Evolutionary conservation across 768 basidiomycete genomes (phyloP).

Genomic region (Pleurotus giganteus): DNA sequence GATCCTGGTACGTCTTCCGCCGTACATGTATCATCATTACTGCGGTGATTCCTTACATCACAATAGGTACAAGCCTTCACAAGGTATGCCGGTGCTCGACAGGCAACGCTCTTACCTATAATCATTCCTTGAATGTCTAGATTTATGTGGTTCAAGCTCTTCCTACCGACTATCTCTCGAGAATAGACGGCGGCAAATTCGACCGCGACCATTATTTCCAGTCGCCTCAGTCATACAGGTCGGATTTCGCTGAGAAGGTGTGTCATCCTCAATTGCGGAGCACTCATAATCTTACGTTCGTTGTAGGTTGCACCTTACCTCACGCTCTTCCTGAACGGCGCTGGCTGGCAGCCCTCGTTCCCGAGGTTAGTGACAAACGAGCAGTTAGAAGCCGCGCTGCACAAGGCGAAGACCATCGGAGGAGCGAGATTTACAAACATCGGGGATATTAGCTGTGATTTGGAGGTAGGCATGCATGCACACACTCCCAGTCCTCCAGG

Average conservation of each 20-base stretch:
- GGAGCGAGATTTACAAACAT: slow-evolving; percentile 65
- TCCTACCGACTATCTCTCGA: slow-evolving; percentile 67
- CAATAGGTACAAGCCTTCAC: slow-evolving; percentile 50
- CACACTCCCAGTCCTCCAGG: neutral
- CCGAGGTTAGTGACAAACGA: slow-evolving; percentile 76
- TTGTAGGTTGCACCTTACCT: slow-evolving; percentile 81
- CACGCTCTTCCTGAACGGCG: slow-evolving; percentile 82
- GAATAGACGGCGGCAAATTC: slow-evolving; percentile 55
- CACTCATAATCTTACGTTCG: neutral
- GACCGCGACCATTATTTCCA: slow-evolving; percentile 70
- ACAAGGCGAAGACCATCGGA: slow-evolving; percentile 46
- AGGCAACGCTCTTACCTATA: neutral
- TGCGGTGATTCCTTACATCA: slow-evolving; percentile 3
- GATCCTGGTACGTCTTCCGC: slow-evolving; percentile 40
- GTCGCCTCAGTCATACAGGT: slow-evolving; percentile 63
- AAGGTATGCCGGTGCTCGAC: slow-evolving; percentile 40
- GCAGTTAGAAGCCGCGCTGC: slow-evolving; percentile 52
- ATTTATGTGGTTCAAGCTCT: slow-evolving; percentile 75
- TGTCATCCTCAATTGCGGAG: slow-evolving; percentile 5
- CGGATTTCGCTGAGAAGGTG: slow-evolving; percentile 69
- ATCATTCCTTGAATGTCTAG: slow-evolving; percentile 32
- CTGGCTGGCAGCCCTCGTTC: slow-evolving; percentile 77
- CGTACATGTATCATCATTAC: neutral
- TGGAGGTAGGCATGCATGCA: slow-evolving; percentile 45
- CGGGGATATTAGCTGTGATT: slow-evolving; percentile 88